phyloP scores from a whole-genome alignment of 2,329 filamentous ascomycete species.

The Fusarium sororula region DNA sequence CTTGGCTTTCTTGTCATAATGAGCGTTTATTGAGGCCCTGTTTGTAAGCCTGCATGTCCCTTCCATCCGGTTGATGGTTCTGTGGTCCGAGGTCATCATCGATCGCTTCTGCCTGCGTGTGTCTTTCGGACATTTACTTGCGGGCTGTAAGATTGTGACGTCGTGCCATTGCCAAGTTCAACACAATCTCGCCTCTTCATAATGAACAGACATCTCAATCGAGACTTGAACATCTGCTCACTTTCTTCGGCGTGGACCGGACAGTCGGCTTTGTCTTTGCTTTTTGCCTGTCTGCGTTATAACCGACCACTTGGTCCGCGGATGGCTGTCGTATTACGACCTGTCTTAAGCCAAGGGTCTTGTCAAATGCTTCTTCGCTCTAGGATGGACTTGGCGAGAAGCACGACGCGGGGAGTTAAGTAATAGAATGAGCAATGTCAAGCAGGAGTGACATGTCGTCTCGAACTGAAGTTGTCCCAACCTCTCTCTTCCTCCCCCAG shows the following conservation, averaged over 20 bases:
- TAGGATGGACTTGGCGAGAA: slow-evolving; percentile 10
- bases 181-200: background rate
- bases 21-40: background rate
- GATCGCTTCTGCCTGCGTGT: background rate
- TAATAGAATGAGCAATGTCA: background rate
- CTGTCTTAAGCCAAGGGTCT: slow-evolving; percentile 27
- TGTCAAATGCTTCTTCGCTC: slow-evolving; percentile 37
- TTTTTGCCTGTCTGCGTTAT: background rate
- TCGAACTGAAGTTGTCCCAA: background rate
- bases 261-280: background rate
- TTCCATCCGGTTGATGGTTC: slow-evolving; percentile 20
- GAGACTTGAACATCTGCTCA: background rate
- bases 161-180: background rate
- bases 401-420: background rate
- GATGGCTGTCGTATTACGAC: background rate
- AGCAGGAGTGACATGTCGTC: background rate
- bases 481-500: background rate
- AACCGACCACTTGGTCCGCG: background rate
- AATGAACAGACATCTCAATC: background rate
- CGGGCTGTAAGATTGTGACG: background rate
- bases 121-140: background rate
- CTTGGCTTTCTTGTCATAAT: slow-evolving; percentile 29
- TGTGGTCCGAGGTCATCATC: slow-evolving; percentile 26
- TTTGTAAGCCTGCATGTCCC: background rate
- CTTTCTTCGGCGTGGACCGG: slow-evolving; percentile 6